Evolutionary conservation across 805 yeast genomes (phyloP), one percentile per base, ranked within the genome.

Genomic region (Pichia pseudocactophila): DNA sequence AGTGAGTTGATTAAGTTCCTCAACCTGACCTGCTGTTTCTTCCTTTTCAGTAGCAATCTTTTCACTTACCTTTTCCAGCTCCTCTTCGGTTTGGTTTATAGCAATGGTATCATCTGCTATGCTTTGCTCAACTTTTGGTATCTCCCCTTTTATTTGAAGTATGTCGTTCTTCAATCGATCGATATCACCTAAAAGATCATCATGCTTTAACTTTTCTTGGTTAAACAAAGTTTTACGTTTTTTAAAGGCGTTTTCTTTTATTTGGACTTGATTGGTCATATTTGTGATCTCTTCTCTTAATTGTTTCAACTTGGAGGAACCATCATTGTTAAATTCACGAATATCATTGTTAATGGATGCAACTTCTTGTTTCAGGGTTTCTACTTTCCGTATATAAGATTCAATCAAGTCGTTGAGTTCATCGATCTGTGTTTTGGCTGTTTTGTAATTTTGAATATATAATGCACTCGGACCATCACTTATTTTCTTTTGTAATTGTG

Each of bases 271-370:
- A 7, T 54, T 48, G 0, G 65, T 54, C 4, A 82, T 58, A 7
- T 54, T 49, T 10, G 56, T 53, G 19, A 82, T 68, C 46, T 82
- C 87, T 5, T 53, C 47, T 49, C 75, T 71, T 34, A 83, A 63
- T 52, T 82, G 76, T 38, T 75, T 76, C 45, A 94, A 67, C 58
- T 90, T 94, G 1, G 81, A 73, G 1, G 89, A 86, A 51, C 88
- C 89, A 58, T 94, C 82, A 35, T 65, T 66, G 45, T 74, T 76
- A 57, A 88, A 90, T 53, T 92, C 97, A 40, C 71, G 68, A 66
- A 88, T 84, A 58, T 92, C 97, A 15, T 66, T 72, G 54, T 83
- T 84, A 41, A 84, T 78, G 7, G 57, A 56, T 3, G 53, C 50
- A 11, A 84, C 72, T 25, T 80, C 82, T 2, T 54, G 49, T 16